Evolutionary conservation across 768 basidiomycete species (phyloP).

Genomic region (Pleurotus tuoliensis): DNA sequence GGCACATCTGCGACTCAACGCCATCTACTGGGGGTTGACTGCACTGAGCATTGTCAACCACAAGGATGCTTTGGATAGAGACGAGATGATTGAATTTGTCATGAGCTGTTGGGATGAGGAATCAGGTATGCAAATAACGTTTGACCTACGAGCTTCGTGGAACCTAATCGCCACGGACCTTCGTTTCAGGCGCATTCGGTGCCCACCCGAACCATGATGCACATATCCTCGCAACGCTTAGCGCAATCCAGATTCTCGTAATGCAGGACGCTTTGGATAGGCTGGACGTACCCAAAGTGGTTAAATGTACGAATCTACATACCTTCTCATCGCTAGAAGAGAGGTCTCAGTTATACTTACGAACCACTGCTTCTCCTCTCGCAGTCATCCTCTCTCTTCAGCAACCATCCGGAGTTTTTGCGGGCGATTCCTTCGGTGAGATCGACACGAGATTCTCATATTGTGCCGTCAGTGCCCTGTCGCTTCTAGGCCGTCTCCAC

Average conservation of each 20-base stretch:
- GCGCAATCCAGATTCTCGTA: slow-evolving; percentile 87
- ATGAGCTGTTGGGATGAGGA: slow-evolving; percentile 95
- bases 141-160: background rate
- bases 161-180: slow-evolving; percentile 1
- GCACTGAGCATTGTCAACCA: slow-evolving; percentile 80
- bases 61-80: slow-evolving; percentile 72
- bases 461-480: slow-evolving; percentile 79
- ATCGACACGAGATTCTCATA: slow-evolving; percentile 88
- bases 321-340: too few relatives aligned
- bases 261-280: slow-evolving; percentile 80
- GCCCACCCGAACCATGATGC: slow-evolving; percentile 93
- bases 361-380: background rate
- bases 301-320: slow-evolving; percentile 53
- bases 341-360: too few relatives aligned
- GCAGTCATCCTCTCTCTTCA: slow-evolving; percentile 84
- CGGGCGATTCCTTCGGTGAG: slow-evolving; percentile 91
- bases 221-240: slow-evolving; percentile 81
- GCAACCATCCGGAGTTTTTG: slow-evolving; percentile 81
- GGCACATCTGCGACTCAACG: slow-evolving; percentile 91
- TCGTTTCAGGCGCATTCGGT: slow-evolving; percentile 74
- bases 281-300: slow-evolving; percentile 66
- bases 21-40: slow-evolving; percentile 94
- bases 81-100: slow-evolving; percentile 86
- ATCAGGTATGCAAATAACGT: slow-evolving; percentile 46
- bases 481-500: slow-evolving; percentile 73